Evolutionary conservation across 306 rosid species (phyloP).

Genomic region (Ceratonia siliqua): DNA sequence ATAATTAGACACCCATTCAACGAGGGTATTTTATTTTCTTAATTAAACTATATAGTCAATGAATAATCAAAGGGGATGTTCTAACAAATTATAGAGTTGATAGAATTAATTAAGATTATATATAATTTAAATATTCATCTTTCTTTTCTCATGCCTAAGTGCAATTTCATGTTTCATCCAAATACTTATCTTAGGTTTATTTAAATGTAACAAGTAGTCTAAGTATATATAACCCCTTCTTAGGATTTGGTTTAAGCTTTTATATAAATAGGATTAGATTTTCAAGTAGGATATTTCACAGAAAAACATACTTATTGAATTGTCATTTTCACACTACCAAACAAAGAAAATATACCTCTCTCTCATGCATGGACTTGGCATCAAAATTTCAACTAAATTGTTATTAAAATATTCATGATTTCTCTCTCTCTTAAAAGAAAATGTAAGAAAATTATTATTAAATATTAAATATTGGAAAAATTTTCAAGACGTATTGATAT

Average conservation of each 20-base stretch:
- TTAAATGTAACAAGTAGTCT: not conserved
- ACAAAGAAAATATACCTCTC: conserved; percentile 36
- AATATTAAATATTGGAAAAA: no score
- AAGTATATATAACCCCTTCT: not conserved
- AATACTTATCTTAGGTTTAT: not conserved
- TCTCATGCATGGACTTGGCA: conserved; percentile 40
- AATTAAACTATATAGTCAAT: not conserved
- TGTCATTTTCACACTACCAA: conserved; percentile 42
- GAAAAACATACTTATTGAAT: conserved; percentile 25
- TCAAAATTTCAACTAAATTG: conserved; percentile 38
- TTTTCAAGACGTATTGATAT: no score
- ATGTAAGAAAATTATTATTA: no score
- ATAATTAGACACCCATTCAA: not conserved
- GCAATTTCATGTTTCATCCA: not conserved
- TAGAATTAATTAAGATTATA: not conserved
- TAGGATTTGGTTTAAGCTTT: not conserved
- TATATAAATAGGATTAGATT: not conserved
- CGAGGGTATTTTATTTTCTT: not conserved
- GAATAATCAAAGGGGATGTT: not conserved
- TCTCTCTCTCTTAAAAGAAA: no score
- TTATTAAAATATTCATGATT: no score
- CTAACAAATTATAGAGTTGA: not conserved
- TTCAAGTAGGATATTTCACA: conserved; percentile 10
- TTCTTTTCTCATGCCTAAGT: not conserved
- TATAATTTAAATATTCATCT: not conserved